Evolutionary conservation across 257 asterid genomes (phyloP), one percentile per base, ranked within the genome.

Genomic region (Solanum phureja): DNA sequence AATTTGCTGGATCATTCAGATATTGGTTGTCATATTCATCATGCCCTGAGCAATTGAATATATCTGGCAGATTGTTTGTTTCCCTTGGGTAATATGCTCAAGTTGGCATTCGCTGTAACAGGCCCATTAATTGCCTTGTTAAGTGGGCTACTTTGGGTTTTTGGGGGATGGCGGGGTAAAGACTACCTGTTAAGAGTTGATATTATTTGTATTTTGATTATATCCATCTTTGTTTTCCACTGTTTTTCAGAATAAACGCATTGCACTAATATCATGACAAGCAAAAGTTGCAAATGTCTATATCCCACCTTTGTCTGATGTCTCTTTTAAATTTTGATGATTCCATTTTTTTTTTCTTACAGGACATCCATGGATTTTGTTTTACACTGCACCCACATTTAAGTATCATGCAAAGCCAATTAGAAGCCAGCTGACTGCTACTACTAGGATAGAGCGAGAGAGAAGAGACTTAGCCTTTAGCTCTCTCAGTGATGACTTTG

Each of bases 301-400:
- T 6, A 40, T 76, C 35, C 27, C 83, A 23, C 60, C 12, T 0
- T 27, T 81, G 16, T 44, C 38, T 79, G 64, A 68, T 66, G 16
- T 40, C 56, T 33, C 21, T 6, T 29, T 35, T 62, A 23, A 21
- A 84, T 34, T 3, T 33, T 64, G 62, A 11, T 33, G 68, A 66
- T 49, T 18, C 34, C 35, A 24, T 83, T 31, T 7, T 42, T 27
- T 44, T 87, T 21, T 52, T 71, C 66, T 68, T 72, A 68, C 94
- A 95, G 98, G 92, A n/a, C 98, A 95, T 90, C 94, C 94, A 13
- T 93, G 94, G 95, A 88, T 92, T 88, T 88, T 91, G 82, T 92
- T 89, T 88, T 91, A 92, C 91, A 91, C 94, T 5, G 95, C 88
- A 49, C 89, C 92, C 38, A 42, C 89, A 1, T 40, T 89, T 68